phyloP scores from a whole-genome alignment of 2,329 filamentous ascomycete species.

The Hirsutella thompsonii region DNA sequence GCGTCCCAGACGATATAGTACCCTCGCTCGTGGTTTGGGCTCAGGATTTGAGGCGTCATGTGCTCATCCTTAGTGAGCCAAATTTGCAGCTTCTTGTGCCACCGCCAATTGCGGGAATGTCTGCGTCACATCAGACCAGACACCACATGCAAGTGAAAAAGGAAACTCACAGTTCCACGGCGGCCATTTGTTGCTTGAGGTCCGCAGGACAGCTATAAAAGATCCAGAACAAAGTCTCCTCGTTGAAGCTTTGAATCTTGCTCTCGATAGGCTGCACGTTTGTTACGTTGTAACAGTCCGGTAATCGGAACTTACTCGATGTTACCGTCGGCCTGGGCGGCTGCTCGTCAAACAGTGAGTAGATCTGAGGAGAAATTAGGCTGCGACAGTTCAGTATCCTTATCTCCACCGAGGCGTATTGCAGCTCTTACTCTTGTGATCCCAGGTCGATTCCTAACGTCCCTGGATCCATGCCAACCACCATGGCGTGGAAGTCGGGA shows the following conservation, averaged over 20 bases:
- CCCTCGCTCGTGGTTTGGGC: slow-evolving; percentile 46
- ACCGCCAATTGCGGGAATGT: slow-evolving; percentile 52
- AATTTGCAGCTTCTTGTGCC: slow-evolving; percentile 53
- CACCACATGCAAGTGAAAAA: too few relatives aligned
- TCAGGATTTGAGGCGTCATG: slow-evolving; percentile 48
- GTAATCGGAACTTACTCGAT: slow-evolving; percentile 39
- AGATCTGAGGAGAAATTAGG: slow-evolving; percentile 44
- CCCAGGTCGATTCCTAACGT: slow-evolving; percentile 44
- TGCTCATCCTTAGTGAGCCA: slow-evolving; percentile 58
- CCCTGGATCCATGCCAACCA: slow-evolving; percentile 45
- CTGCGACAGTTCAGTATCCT: slow-evolving; percentile 19
- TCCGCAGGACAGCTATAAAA: slow-evolving; percentile 56
- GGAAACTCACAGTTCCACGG: slow-evolving; percentile 43
- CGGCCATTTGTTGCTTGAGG: slow-evolving; percentile 49
- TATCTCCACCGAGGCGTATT: background rate
- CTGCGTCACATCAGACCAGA: slow-evolving; percentile 24
- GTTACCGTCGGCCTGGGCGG: slow-evolving; percentile 41
- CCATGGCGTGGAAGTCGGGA: slow-evolving; percentile 47
- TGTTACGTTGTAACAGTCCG: slow-evolving; percentile 54
- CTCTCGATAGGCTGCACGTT: slow-evolving; percentile 53
- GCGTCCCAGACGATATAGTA: slow-evolving; percentile 57
- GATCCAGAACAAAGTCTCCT: slow-evolving; percentile 57
- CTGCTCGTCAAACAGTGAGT: slow-evolving; percentile 47
- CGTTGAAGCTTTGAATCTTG: slow-evolving; percentile 54
- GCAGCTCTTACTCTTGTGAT: slow-evolving; percentile 41